Evolutionary conservation across 202 grass and related monocot species (phyloP).

Genomic region (Carex sylvatica): DNA sequence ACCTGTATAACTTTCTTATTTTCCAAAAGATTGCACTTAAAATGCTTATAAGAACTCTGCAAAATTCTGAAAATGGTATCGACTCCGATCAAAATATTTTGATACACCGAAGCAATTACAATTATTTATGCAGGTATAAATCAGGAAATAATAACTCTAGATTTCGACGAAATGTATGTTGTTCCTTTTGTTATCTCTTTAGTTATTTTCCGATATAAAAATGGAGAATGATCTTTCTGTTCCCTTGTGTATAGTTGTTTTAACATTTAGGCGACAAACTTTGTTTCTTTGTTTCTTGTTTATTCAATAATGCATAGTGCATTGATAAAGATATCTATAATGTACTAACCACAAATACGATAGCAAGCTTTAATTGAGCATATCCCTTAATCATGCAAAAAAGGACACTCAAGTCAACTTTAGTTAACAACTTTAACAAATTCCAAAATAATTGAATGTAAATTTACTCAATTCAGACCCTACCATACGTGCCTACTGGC

Average conservation of each 20-base stretch:
- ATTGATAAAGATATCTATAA: conserved; percentile 9
- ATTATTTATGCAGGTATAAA: neutral
- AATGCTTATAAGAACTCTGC: too few relatives aligned
- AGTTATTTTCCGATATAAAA: neutral
- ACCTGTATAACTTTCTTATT: neutral
- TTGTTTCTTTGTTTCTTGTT: conserved; percentile 23
- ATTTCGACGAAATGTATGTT: neutral
- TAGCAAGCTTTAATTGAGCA: conserved; percentile 25
- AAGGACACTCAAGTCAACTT: conserved; percentile 18
- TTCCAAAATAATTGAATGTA: neutral
- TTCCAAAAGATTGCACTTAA: neutral
- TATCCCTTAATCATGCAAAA: conserved; percentile 24
- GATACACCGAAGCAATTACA: neutral
- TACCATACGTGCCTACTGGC: neutral
- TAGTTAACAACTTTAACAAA: conserved; percentile 14
- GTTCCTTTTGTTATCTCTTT: neutral
- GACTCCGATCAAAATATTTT: neutral
- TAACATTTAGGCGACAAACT: neutral
- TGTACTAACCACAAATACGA: conserved; percentile 29
- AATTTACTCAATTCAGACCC: conserved; percentile 5
- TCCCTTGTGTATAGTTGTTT: neutral
- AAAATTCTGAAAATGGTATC: neutral
- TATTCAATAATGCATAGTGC: conserved; percentile 26
- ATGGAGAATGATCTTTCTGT: conserved; percentile 10
- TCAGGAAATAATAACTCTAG: neutral